Conservation (phyloP, 192 early-diverging fungal genomes). For the Powellomyces hirtus region DNA sequence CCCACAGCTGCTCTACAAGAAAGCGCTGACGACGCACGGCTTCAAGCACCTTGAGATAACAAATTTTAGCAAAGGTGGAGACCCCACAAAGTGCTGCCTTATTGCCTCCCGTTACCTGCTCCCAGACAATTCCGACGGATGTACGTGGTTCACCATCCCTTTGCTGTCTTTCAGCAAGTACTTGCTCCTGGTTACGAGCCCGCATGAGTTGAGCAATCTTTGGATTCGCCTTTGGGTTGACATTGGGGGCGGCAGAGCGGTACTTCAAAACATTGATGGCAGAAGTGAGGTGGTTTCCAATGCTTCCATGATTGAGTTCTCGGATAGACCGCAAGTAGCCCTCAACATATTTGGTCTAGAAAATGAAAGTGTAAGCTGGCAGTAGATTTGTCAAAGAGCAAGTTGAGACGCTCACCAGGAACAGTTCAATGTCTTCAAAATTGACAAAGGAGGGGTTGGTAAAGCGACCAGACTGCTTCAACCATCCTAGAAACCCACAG, state of each 20-base stretch:
- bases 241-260: not conserved
- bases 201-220: slow-evolving; percentile 7
- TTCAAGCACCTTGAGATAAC: slow-evolving; percentile 3
- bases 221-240: not conserved
- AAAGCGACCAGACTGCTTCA: slow-evolving; percentile 15
- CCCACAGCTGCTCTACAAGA: not conserved
- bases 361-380: too few species aligned
- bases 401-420: not conserved
- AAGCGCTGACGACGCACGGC: slow-evolving; percentile 3
- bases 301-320: not conserved
- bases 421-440: slow-evolving; percentile 11
- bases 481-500: slow-evolving; percentile 15
- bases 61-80: not conserved
- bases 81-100: not conserved
- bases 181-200: slow-evolving; percentile 2
- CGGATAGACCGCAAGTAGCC: slow-evolving; percentile 7
- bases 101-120: slow-evolving; percentile 11
- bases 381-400: not conserved
- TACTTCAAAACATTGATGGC: slow-evolving; percentile 15
- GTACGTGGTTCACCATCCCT: not conserved
- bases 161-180: slow-evolving; percentile 5
- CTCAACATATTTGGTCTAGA: slow-evolving; percentile 4
- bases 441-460: slow-evolving; percentile 1
- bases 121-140: slow-evolving; percentile 6
- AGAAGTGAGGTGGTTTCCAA: slow-evolving; percentile 6